Conservation (phyloP, 768 basidiomycete genomes). For the Mycena leptocephala region DNA sequence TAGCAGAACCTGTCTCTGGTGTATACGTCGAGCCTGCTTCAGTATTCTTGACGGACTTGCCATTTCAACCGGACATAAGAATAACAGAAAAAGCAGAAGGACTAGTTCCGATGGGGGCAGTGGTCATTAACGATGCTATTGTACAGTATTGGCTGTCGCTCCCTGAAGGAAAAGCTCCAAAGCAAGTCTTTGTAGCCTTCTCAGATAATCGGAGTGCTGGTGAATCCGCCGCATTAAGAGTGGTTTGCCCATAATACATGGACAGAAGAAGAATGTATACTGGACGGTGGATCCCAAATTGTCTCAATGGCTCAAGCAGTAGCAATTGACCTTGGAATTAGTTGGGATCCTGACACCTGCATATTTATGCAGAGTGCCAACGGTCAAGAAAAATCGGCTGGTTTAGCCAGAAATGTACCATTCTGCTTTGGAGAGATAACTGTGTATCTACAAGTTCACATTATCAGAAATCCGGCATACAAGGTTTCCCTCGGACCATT, state of each 20-base stretch:
- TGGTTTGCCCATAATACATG: no score
- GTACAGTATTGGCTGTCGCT: no score
- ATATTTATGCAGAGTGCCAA: conserved; percentile 18
- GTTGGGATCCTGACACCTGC: conserved; percentile 1
- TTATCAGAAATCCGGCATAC: conserved; percentile 16
- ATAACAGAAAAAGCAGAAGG: background rate
- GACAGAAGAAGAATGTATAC: no score
- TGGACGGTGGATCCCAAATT: no score
- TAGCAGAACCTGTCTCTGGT: no score
- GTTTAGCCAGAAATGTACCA: conserved; percentile 19
- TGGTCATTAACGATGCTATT: conserved; percentile 31
- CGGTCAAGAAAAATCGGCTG: background rate
- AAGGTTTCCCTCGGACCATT: conserved; percentile 5
- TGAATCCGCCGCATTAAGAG: no score
- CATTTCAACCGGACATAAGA: background rate
- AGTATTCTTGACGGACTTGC: background rate
- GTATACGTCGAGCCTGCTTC: background rate
- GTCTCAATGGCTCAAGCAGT: no score
- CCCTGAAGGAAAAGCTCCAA: background rate
- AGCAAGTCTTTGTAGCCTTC: no score
- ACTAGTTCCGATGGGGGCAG: conserved; percentile 34
- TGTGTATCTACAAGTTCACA: conserved; percentile 26
- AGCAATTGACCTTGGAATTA: no score
- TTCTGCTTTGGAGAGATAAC: conserved; percentile 18
- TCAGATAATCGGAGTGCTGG: no score